Percentiles rank a stretch among this genome's conserved stretches.
Conservation (phyloP, 768 basidiomycete species). For the Russula emetica region DNA sequence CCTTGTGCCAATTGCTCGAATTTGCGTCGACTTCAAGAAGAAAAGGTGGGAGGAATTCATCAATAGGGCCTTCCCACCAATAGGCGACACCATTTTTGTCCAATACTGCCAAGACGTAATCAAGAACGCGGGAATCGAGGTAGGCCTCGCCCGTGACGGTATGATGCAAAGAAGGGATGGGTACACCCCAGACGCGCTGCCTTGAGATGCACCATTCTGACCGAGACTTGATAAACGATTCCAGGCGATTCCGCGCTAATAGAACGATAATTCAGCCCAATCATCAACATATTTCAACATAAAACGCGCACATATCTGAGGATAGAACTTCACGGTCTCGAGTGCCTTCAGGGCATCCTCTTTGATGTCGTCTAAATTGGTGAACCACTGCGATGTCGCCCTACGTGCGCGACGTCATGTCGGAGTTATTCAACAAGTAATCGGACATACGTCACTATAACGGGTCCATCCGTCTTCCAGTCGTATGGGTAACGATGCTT, state of each 20-base stretch:
- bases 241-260: conserved; percentile 81
- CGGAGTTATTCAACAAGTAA: neutral
- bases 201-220: conserved; percentile 99
- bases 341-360: conserved; percentile 66
- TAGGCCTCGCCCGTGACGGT: conserved; percentile 55
- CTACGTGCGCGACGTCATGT: conserved; percentile 37
- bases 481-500: conserved; percentile 94
- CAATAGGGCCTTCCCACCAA: conserved; percentile 89
- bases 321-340: conserved; percentile 67
- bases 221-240: conserved; percentile 78
- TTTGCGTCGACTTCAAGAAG: conserved; percentile 39
- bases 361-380: conserved; percentile 84
- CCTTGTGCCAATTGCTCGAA: conserved; percentile 55
- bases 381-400: conserved; percentile 97
- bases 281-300: neutral
- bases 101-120: conserved; percentile 74
- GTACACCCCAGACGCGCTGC: conserved; percentile 96
- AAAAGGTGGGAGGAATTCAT: conserved; percentile 71
- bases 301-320: conserved; percentile 56
- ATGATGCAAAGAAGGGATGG: conserved; percentile 85
- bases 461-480: conserved; percentile 91
- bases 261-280: neutral
- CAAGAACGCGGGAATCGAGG: conserved; percentile 59
- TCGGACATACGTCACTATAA: conserved; percentile 76
- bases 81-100: conserved; percentile 67